Conservation (phyloP, 257 asterid genomes). For the Hygrophila difformis region DNA sequence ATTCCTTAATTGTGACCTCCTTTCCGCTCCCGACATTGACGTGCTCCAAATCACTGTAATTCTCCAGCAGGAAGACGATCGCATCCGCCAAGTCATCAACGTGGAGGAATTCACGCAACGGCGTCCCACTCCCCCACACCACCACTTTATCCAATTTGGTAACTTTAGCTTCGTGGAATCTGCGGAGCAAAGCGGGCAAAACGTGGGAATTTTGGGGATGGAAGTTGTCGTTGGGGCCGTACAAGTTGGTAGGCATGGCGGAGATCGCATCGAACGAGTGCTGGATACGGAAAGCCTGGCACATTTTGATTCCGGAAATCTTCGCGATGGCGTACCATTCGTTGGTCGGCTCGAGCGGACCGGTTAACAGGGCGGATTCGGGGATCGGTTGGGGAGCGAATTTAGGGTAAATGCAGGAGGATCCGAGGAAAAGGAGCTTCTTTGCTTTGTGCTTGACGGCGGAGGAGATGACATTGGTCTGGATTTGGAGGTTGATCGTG, state of each 20-base stretch:
- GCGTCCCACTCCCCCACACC: slow-evolving; percentile 93
- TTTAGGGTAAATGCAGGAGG: slow-evolving; percentile 95
- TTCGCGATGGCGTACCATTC: slow-evolving; percentile 93
- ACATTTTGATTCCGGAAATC: slow-evolving; percentile 83
- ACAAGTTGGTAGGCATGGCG: slow-evolving; percentile 83
- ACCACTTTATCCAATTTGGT: slow-evolving; percentile 45
- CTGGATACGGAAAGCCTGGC: slow-evolving; percentile 78
- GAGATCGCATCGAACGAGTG: slow-evolving; percentile 68
- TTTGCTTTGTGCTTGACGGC: slow-evolving; percentile 40
- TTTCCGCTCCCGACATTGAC: slow-evolving; percentile 93
- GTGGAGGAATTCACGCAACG: slow-evolving; percentile 82
- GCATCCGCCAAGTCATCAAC: slow-evolving; percentile 90
- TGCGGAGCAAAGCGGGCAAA: slow-evolving; percentile 66
- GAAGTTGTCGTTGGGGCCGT: slow-evolving; percentile 77
- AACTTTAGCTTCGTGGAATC: slow-evolving; percentile 77
- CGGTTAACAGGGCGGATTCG: slow-evolving; percentile 69
- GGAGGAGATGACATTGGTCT: slow-evolving; percentile 78
- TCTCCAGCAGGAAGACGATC: slow-evolving; percentile 60
- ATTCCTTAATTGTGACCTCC: slow-evolving; percentile 81
- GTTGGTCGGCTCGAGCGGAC: slow-evolving; percentile 80
- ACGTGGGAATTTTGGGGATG: slow-evolving; percentile 94
- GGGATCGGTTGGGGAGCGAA: slow-evolving; percentile 93
- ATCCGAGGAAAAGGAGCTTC: slow-evolving; percentile 77
- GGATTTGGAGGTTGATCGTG: slow-evolving; percentile 84
- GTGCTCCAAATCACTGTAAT: slow-evolving; percentile 69